A percentile compares a stretch with the other conserved stretches of the same genome.
These are phyloP conservation scores for Ogataea methylovora DNA, from an alignment of 805 yeast species.

Conservation along the genomic window DNA sequence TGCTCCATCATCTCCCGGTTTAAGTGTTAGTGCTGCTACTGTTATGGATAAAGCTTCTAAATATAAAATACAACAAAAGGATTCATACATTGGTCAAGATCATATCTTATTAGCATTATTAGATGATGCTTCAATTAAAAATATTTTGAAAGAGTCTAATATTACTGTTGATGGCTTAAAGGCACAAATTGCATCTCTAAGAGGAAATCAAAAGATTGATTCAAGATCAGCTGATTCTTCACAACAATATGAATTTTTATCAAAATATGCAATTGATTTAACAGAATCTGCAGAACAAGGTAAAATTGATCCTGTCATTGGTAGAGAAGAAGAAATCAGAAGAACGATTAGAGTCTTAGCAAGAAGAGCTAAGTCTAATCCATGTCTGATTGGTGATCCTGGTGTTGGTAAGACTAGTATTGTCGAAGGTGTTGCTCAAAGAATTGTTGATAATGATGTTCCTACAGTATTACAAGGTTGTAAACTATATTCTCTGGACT, in stretches of 20 bases:
- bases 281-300: slow-evolving; percentile 93
- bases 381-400: slow-evolving; percentile 96
- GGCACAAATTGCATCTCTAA: slow-evolving; percentile 67
- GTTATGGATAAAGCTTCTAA: slow-evolving; percentile 69
- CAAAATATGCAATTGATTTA: slow-evolving; percentile 88
- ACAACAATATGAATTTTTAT: slow-evolving; percentile 71
- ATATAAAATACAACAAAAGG: slow-evolving; percentile 82
- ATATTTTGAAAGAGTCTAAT: slow-evolving; percentile 62
- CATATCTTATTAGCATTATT: slow-evolving; percentile 80
- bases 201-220: slow-evolving; percentile 90
- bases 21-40: slow-evolving; percentile 70
- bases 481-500: slow-evolving; percentile 78
- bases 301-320: slow-evolving; percentile 95
- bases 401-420: slow-evolving; percentile 99
- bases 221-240: slow-evolving; percentile 92
- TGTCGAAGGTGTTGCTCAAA: slow-evolving; percentile 97
- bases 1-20: slow-evolving; percentile 74
- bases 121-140: slow-evolving; percentile 66
- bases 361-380: slow-evolving; percentile 95
- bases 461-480: slow-evolving; percentile 81
- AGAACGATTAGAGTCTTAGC: slow-evolving; percentile 91
- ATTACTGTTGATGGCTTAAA: slow-evolving; percentile 67
- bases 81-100: slow-evolving; percentile 88
- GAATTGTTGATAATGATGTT: slow-evolving; percentile 92
- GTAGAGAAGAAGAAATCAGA: slow-evolving; percentile 97